Evolutionary conservation across 2,329 filamentous ascomycete genomes (phyloP).

Genomic region (Talaromyces albobiverticillius): DNA sequence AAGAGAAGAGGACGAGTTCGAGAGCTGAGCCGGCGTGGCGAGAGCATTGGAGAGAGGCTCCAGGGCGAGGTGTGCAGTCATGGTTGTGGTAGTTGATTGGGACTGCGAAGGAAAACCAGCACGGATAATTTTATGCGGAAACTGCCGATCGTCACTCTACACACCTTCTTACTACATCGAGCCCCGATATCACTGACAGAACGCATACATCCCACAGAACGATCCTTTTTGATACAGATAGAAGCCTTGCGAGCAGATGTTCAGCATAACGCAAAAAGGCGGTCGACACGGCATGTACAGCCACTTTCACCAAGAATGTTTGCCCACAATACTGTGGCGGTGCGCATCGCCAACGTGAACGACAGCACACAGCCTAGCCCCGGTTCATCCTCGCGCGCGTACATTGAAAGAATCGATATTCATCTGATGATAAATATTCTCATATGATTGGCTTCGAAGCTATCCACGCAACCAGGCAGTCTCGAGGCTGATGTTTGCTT

Average conservation of each 20-base stretch:
- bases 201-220: background rate
- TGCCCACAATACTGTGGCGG: slow-evolving; percentile 7
- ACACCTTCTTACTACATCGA: background rate
- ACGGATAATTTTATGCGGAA: background rate
- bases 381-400: background rate
- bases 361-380: slow-evolving; percentile 1
- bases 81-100: slow-evolving; percentile 17
- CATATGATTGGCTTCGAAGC: background rate
- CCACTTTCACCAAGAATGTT: slow-evolving; percentile 9
- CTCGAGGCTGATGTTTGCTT: background rate
- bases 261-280: background rate
- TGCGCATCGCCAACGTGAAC: slow-evolving; percentile 9
- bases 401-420: background rate
- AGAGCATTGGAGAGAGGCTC: slow-evolving; percentile 45
- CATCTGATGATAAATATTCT: background rate
- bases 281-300: slow-evolving; percentile 2
- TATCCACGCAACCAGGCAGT: background rate
- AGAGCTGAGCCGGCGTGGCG: slow-evolving; percentile 44
- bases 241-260: background rate
- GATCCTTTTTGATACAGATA: background rate
- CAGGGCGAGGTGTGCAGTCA: slow-evolving; percentile 25
- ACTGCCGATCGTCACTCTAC: background rate
- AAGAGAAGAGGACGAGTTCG: slow-evolving; percentile 42
- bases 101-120: background rate
- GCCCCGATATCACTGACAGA: slow-evolving; percentile 8